Evolutionary conservation across 2,329 filamentous ascomycete species (phyloP).

Genomic region (Paracoccidioides lutzii): DNA sequence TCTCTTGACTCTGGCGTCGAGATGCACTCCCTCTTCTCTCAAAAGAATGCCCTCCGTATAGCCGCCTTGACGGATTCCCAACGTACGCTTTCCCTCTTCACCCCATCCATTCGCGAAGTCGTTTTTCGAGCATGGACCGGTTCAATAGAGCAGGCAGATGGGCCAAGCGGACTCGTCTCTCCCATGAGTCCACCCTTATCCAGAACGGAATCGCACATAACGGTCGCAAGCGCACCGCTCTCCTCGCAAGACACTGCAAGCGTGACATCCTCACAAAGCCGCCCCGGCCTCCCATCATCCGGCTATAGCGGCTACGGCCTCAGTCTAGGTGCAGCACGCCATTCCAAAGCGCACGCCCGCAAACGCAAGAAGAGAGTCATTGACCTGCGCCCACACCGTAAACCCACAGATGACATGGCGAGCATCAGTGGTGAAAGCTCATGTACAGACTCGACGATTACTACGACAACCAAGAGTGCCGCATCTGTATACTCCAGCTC

Average conservation of each 20-base stretch:
- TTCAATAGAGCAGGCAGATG: constrained; percentile 56
- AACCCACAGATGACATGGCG: constrained; percentile 28
- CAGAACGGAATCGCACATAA: constrained; percentile 48
- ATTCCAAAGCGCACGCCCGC: constrained; percentile 35
- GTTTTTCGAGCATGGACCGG: constrained; percentile 89
- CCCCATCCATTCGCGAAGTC: constrained; percentile 76
- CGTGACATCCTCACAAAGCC: constrained; percentile 51
- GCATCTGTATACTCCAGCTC: constrained; percentile 38
- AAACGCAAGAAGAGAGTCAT: constrained; percentile 37
- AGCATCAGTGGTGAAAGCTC: constrained; percentile 32
- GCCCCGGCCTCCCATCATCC: constrained; percentile 30
- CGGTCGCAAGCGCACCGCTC: constrained; percentile 46
- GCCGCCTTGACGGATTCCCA: constrained; percentile 78
- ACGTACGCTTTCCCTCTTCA: constrained; percentile 79
- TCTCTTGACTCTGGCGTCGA: constrained; percentile 69
- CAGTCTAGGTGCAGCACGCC: constrained; percentile 28
- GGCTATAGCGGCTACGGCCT: constrained; percentile 29
- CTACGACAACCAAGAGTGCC: constrained; percentile 28
- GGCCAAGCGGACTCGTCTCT: constrained; percentile 26
- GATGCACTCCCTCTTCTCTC: constrained; percentile 80
- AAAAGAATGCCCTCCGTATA: constrained; percentile 79
- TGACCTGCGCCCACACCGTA: constrained; percentile 34
- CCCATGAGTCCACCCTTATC: constrained; percentile 40
- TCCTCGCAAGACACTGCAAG: constrained; percentile 63
- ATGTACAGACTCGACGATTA: constrained; percentile 23